phyloP scores from a whole-genome alignment of 208 protist genomes.

The Leishmania major region DNA sequence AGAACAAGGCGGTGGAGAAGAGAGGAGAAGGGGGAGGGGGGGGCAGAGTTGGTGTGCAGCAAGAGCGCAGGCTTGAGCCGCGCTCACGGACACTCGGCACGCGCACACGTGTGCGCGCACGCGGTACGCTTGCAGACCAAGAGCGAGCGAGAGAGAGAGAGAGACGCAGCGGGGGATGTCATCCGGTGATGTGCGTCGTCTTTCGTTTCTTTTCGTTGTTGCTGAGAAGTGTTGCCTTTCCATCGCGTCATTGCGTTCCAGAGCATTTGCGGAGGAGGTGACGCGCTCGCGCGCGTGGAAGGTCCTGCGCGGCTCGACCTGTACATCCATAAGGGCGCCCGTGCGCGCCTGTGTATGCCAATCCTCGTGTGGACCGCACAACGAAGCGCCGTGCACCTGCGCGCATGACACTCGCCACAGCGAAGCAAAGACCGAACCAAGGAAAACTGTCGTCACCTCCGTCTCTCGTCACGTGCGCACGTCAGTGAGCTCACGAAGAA shows the following conservation, averaged over 20 bases:
- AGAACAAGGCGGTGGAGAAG: background rate
- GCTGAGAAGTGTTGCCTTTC: background rate
- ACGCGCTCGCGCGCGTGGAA: background rate
- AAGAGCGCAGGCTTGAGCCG: background rate
- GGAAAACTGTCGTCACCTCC: background rate
- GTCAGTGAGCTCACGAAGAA: background rate
- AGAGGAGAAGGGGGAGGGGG: background rate
- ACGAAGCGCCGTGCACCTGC: background rate
- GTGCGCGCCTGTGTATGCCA: background rate
- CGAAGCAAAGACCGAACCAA: background rate
- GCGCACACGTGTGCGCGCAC: background rate
- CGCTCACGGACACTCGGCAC: background rate
- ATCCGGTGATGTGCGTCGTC: background rate
- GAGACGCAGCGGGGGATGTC: background rate
- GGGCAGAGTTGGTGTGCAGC: background rate
- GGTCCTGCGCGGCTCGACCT: background rate
- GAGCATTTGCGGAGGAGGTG: background rate
- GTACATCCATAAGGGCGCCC: background rate
- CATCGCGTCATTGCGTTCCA: background rate
- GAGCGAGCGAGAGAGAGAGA: background rate
- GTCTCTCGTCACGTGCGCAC: background rate
- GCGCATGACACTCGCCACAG: background rate
- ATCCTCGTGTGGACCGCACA: background rate
- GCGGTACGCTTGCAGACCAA: background rate
- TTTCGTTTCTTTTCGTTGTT: background rate